A percentile compares a stretch with the other conserved stretches of the same genome.
Conservation (phyloP, 176 grass and related monocot species). For the Metroxylon sagu region DNA sequence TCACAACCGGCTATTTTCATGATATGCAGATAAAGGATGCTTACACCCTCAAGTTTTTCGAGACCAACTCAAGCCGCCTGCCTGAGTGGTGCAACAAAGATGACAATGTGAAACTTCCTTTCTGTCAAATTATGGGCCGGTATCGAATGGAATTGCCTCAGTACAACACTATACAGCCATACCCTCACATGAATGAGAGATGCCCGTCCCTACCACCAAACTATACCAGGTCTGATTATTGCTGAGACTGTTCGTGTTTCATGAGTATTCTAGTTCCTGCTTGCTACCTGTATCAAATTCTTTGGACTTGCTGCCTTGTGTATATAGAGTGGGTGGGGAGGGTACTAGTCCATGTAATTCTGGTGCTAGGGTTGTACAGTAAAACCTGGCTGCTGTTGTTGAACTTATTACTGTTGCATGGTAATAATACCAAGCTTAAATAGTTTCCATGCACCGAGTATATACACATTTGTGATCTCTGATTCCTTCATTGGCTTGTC, state of each 20-base stretch:
- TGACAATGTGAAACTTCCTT: slow-evolving; percentile 66
- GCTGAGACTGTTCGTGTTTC: slow-evolving; percentile 24
- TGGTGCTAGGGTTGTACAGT: no score
- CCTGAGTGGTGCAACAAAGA: slow-evolving; percentile 93
- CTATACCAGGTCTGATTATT: slow-evolving; percentile 38
- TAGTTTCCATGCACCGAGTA: no score
- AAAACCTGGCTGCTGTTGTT: no score
- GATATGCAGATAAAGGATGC: slow-evolving; percentile 88
- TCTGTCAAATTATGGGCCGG: slow-evolving; percentile 85
- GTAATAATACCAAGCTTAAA: no score
- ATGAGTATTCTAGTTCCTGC: no score
- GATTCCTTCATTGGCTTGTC: no score
- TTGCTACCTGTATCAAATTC: no score
- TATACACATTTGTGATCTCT: no score
- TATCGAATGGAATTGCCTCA: slow-evolving; percentile 95
- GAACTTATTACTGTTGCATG: no score
- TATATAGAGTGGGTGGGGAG: no score
- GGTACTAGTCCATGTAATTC: no score
- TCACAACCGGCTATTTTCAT: background rate
- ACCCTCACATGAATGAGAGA: slow-evolving; percentile 83
- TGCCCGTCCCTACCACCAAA: slow-evolving; percentile 76
- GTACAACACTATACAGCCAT: slow-evolving; percentile 73
- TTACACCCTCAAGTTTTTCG: slow-evolving; percentile 89
- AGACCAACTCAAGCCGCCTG: slow-evolving; percentile 50
- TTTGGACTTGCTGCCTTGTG: no score